Percentiles rank a stretch among this genome's conserved stretches.
phyloP scores from a whole-genome alignment of 176 grass and related monocot species.

The Zoysia pacifica region DNA sequence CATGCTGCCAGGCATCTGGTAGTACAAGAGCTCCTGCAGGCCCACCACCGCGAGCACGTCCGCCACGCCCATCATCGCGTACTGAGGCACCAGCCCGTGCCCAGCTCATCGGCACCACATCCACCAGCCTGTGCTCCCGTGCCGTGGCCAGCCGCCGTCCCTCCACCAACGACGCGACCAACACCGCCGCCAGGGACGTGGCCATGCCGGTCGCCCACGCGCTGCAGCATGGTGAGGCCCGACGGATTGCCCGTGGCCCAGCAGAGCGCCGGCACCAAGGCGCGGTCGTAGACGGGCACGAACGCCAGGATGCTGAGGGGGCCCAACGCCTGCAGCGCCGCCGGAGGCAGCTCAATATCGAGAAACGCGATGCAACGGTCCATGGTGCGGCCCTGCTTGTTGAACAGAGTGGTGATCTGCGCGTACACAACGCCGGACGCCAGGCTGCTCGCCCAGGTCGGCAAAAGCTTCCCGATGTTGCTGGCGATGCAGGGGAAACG shows the following conservation, averaged over 20 bases:
- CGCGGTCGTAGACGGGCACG: constrained; percentile 52
- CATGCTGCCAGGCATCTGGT: constrained; percentile 49
- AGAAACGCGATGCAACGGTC: constrained; percentile 20
- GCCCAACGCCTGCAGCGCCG: constrained; percentile 40
- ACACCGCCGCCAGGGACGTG: constrained; percentile 25
- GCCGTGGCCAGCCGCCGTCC: constrained; percentile 34
- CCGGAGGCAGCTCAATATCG: constrained; percentile 43
- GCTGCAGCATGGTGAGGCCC: constrained; percentile 62
- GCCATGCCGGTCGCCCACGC: constrained; percentile 53
- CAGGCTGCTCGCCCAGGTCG: constrained; percentile 50
- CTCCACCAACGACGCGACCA: constrained; percentile 45
- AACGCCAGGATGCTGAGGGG: constrained; percentile 44
- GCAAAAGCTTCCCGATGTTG: constrained; percentile 13
- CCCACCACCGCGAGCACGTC: constrained; percentile 59
- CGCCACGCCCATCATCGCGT: constrained; percentile 43
- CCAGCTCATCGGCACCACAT: constrained; percentile 54
- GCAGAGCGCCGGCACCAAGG: constrained; percentile 37
- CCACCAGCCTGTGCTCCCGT: constrained; percentile 38
- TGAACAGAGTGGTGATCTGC: constrained; percentile 57
- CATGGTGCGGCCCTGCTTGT: constrained; percentile 55
- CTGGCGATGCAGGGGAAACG: no score
- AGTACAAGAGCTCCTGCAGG: constrained; percentile 67
- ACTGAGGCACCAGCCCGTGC: constrained; percentile 61
- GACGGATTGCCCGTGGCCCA: constrained; percentile 35
- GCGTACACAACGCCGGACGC: constrained; percentile 54